Percentiles rank a stretch among this genome's conserved stretches.
Evolutionary conservation across 2,329 filamentous ascomycete genomes (phyloP).

Genomic region (Zopfia rhizophila): DNA sequence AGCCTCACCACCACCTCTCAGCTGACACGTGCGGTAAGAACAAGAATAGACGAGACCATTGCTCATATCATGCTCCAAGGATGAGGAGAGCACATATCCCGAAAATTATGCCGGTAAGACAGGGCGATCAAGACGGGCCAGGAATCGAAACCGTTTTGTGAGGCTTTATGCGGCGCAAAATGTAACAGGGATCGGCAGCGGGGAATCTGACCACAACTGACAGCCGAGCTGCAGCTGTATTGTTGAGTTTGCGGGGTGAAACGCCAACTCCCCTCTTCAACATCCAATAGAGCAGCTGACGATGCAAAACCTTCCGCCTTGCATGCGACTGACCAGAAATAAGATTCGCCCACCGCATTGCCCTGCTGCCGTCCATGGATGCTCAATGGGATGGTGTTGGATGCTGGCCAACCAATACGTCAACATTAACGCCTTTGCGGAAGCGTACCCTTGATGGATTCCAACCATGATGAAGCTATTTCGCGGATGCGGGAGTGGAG

Average conservation of each 20-base stretch:
- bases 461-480: slow-evolving; percentile 11
- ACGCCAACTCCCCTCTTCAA: slow-evolving; percentile 1
- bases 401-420: slow-evolving; percentile 62
- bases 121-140: too few relatives aligned
- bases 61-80: slow-evolving; percentile 34
- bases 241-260: slow-evolving; percentile 15
- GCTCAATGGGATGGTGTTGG: slow-evolving; percentile 82
- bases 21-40: background rate
- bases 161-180: slow-evolving; percentile 14
- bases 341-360: slow-evolving; percentile 71
- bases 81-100: slow-evolving; percentile 6
- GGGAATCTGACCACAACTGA: slow-evolving; percentile 14
- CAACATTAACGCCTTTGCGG: slow-evolving; percentile 3
- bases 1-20: background rate
- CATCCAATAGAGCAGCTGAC: slow-evolving; percentile 12
- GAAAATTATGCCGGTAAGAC: slow-evolving; percentile 9
- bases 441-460: slow-evolving; percentile 1
- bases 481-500: slow-evolving; percentile 11
- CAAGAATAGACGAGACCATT: background rate
- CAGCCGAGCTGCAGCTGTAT: too few relatives aligned
- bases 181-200: slow-evolving; percentile 13
- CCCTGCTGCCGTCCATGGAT: slow-evolving; percentile 83
- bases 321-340: background rate
- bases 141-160: slow-evolving; percentile 7
- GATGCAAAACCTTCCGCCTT: slow-evolving; percentile 4